These are phyloP conservation scores for Hydrangea macrophylla DNA, from an alignment of 148 eudicot genomes.

Conservation along the genomic window DNA sequence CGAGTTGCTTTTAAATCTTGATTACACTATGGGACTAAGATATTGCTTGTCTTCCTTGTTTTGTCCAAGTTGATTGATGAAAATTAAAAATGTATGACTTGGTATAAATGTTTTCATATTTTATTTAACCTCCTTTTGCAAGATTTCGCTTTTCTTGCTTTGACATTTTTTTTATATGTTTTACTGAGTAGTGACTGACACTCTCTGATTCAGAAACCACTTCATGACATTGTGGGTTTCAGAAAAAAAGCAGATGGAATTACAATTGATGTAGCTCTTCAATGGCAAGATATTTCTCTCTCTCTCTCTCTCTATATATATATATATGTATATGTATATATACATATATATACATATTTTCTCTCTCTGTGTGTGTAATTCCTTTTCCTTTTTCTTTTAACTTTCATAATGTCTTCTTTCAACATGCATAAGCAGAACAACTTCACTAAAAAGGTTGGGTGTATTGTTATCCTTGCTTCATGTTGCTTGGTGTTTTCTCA, in stretches of 20 bases:
- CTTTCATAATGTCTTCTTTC: not conserved
- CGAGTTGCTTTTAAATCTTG: not conserved
- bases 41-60: not conserved
- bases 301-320: not conserved
- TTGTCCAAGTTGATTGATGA: not conserved
- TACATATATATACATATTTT: too few relatives aligned
- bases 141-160: not conserved
- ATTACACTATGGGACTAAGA: not conserved
- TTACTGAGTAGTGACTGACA: conserved; percentile 21
- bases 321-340: not conserved
- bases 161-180: not conserved
- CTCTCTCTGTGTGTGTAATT: too few relatives aligned
- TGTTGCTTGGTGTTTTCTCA: not conserved
- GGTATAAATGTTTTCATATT: not conserved
- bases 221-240: conserved; percentile 83
- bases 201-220: conserved; percentile 60
- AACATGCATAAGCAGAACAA: not conserved
- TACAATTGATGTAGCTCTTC: conserved; percentile 79
- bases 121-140: not conserved
- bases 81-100: not conserved
- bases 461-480: not conserved
- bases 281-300: conserved; percentile 54
- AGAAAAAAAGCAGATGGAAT: conserved; percentile 72
- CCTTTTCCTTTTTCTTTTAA: too few relatives aligned
- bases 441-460: not conserved